Evolutionary conservation across 306 rosid species (phyloP).

Genomic region (Carpinus viminea): DNA sequence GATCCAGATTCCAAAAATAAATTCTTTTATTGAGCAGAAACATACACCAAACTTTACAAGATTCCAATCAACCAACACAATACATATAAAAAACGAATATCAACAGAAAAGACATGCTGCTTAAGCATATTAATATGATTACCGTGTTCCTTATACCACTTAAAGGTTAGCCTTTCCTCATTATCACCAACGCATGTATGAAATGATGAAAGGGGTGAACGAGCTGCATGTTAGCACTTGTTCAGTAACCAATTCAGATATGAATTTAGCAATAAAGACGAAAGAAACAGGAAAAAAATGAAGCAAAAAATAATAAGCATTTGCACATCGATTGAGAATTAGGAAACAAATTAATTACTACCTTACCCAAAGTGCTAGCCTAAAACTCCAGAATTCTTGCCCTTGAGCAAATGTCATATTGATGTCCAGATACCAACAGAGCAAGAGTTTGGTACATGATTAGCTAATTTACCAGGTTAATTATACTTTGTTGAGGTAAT

Average conservation of each 20-base stretch:
- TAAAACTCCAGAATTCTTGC: not conserved
- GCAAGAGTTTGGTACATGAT: not conserved
- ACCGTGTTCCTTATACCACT: slow-evolving; percentile 96
- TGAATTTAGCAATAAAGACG: not conserved
- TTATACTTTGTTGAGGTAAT: not conserved
- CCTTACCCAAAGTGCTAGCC: not conserved
- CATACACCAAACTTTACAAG: slow-evolving; percentile 9
- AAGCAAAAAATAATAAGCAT: not conserved
- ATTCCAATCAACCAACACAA: not conserved
- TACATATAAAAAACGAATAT: slow-evolving; percentile 9
- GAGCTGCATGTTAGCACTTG: slow-evolving; percentile 50
- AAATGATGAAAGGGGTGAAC: slow-evolving; percentile 89
- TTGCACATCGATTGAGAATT: not conserved
- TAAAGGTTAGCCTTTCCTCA: slow-evolving; percentile 90
- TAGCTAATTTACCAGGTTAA: not conserved
- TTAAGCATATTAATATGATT: slow-evolving; percentile 36
- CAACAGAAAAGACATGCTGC: slow-evolving; percentile 8
- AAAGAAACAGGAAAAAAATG: slow-evolving; percentile 6
- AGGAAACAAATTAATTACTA: slow-evolving; percentile 1
- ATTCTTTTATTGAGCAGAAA: slow-evolving; percentile 23
- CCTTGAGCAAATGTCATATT: not conserved
- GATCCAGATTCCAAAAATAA: slow-evolving; percentile 19
- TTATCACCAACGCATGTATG: slow-evolving; percentile 96
- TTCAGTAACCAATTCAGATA: slow-evolving; percentile 26
- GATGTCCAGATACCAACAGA: not conserved